Percentiles rank a stretch among this genome's conserved stretches.
Conservation (phyloP, 345 rosid genomes). For the Eucalyptus globulus region DNA sequence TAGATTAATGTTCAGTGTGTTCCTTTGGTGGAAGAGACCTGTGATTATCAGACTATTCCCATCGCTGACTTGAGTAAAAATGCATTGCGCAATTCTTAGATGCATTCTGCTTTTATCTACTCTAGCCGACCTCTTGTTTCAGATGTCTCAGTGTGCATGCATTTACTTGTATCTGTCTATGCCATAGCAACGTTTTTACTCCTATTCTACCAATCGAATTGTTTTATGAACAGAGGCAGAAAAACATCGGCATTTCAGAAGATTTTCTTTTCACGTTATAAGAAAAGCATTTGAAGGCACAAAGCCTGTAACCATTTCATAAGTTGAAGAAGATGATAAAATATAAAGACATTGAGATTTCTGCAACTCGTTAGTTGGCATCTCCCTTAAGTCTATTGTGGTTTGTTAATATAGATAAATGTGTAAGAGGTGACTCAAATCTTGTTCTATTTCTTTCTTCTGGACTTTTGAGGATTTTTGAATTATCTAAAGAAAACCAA, state of each 20-base stretch:
- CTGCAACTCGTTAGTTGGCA: background rate
- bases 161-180: background rate
- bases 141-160: background rate
- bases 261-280: background rate
- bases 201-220: background rate
- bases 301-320: background rate
- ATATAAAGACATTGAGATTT: background rate
- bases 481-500: background rate
- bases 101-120: background rate
- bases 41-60: background rate
- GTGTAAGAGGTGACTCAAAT: background rate
- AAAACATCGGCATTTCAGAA: background rate
- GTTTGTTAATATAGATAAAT: background rate
- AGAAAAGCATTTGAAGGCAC: background rate
- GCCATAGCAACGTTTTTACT: background rate
- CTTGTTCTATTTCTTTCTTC: background rate
- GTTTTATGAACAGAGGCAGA: background rate
- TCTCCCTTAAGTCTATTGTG: background rate
- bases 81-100: background rate
- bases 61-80: background rate
- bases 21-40: background rate
- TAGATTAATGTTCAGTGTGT: background rate
- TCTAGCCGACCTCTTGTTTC: background rate
- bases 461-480: background rate
- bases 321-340: background rate